These are phyloP conservation scores for Diaporthe batatas DNA, from an alignment of 2,329 filamentous ascomycete species.

Conservation along the genomic window DNA sequence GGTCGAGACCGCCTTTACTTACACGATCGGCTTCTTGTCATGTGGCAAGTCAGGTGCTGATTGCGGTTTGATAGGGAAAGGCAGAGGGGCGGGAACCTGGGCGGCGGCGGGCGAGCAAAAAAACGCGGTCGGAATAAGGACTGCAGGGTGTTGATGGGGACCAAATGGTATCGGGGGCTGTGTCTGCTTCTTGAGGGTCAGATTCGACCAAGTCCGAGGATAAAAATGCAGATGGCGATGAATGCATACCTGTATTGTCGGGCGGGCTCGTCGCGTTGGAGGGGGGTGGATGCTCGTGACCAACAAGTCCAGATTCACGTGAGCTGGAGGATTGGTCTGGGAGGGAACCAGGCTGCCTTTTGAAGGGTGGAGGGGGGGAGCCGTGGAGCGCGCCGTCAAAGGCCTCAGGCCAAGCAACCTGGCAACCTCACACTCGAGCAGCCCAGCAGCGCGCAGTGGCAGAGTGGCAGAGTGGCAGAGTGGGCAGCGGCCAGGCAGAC, in stretches of 20 bases:
- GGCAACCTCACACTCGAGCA: not conserved
- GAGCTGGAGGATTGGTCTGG: constrained; percentile 35
- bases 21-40: constrained; percentile 38
- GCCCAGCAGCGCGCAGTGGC: not conserved
- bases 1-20: constrained; percentile 36
- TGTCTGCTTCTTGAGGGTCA: constrained; percentile 30
- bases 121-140: constrained; percentile 38
- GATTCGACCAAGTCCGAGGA: constrained; percentile 40
- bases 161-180: constrained; percentile 11
- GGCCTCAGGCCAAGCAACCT: constrained; percentile 18
- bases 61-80: constrained; percentile 35
- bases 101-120: constrained; percentile 33
- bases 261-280: constrained; percentile 26
- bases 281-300: constrained; percentile 39
- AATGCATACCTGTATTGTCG: constrained; percentile 41
- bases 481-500: too few relatives aligned
- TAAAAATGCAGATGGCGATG: constrained; percentile 32
- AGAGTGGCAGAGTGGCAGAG: too few relatives aligned
- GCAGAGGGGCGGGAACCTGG: constrained; percentile 18
- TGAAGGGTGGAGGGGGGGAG: constrained; percentile 38
- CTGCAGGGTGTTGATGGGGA: not conserved
- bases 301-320: constrained; percentile 37
- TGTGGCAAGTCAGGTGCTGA: constrained; percentile 42
- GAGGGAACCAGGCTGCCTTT: constrained; percentile 30
- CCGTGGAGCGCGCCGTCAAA: constrained; percentile 6